phyloP scores from a whole-genome alignment of 1,139 yeast genomes.

The Magnusiomyces magnusii region DNA sequence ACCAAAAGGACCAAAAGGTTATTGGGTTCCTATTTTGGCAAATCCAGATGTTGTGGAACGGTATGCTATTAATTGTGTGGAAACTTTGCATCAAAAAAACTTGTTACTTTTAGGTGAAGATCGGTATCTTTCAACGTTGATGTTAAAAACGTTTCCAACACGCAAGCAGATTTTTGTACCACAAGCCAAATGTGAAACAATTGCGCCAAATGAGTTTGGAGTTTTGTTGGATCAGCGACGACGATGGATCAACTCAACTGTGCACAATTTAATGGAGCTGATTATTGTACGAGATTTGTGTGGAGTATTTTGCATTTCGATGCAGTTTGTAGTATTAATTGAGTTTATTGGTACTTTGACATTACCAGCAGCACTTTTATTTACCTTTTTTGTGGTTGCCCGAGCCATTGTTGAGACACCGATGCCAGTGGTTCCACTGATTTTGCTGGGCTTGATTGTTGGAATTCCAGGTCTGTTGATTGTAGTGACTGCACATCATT shows the following conservation, averaged over 20 bases:
- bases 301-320: constrained; percentile 35
- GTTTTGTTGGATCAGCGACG: constrained; percentile 34
- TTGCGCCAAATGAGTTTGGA: constrained; percentile 30
- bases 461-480: constrained; percentile 82
- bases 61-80: constrained; percentile 31
- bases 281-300: constrained; percentile 31
- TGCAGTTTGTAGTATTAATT: constrained; percentile 33
- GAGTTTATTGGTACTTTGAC: constrained; percentile 44
- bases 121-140: constrained; percentile 32
- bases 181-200: constrained; percentile 31
- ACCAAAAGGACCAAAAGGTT: constrained; percentile 42
- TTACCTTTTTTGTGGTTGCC: constrained; percentile 70
- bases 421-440: constrained; percentile 69
- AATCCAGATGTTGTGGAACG: constrained; percentile 32
- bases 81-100: constrained; percentile 33
- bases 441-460: constrained; percentile 65
- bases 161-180: constrained; percentile 32
- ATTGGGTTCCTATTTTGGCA: constrained; percentile 66
- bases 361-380: constrained; percentile 77
- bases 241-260: constrained; percentile 36
- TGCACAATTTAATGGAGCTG: constrained; percentile 33
- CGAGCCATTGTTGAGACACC: constrained; percentile 66
- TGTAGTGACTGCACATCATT: constrained; percentile 70
- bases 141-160: constrained; percentile 33
- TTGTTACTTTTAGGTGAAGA: constrained; percentile 34